Conservation (phyloP, 306 rosid species). For the Ceratonia siliqua region DNA sequence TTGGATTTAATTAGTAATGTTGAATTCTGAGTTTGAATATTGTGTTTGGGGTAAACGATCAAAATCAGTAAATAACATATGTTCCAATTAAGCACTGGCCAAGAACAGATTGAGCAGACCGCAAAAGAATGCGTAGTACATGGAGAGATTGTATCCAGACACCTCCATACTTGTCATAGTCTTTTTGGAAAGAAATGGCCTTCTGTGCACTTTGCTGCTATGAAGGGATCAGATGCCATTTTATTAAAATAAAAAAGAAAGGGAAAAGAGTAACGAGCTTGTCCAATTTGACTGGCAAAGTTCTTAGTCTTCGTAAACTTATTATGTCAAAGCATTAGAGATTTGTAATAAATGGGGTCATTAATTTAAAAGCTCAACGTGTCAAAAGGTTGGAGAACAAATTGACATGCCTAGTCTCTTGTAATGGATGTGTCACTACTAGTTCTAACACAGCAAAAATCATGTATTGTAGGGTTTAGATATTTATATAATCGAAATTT, state of each 20-base stretch:
- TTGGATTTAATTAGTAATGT: too few species aligned
- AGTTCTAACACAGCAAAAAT: not conserved
- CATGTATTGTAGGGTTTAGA: conserved; percentile 30
- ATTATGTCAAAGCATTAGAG: conserved; percentile 1
- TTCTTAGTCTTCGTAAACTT: not conserved
- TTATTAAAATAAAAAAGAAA: not conserved
- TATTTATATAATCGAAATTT: too few species aligned
- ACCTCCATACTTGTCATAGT: conserved; percentile 31
- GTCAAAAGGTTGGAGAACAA: not conserved
- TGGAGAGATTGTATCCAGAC: not conserved
- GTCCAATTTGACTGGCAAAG: conserved; percentile 34
- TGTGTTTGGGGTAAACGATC: conserved; percentile 36
- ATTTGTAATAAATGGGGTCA: not conserved
- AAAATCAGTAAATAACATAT: conserved; percentile 30
- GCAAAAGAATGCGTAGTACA: conserved; percentile 45
- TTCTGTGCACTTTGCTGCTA: conserved; percentile 16
- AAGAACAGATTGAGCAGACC: conserved; percentile 13
- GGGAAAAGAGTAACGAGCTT: conserved; percentile 3
- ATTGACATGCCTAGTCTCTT: conserved; percentile 5
- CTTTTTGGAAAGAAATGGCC: conserved; percentile 31
- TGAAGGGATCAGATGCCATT: too few species aligned
- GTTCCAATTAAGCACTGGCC: conserved; percentile 14
- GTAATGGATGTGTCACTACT: not conserved
- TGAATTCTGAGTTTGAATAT: too few species aligned
- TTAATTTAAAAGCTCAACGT: not conserved